Evolutionary conservation across 2,329 filamentous ascomycete species (phyloP), one percentile per base, ranked within the genome.

Genomic region (Hypoxylon sp.): DNA sequence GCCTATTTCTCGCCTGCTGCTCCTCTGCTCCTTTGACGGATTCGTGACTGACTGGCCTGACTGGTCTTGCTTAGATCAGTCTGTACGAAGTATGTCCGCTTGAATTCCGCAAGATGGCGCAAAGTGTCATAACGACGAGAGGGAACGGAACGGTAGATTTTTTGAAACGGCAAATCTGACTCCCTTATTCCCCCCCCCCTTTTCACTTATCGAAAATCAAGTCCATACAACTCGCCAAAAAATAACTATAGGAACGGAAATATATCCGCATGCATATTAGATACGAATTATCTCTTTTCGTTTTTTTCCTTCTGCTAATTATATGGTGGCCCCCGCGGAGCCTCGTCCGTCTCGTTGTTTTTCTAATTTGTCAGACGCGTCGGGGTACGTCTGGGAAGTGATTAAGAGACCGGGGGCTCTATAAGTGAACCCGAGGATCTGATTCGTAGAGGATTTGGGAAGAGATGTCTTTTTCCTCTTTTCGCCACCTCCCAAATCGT

Each of bases 341-440:
- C 54, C 55, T 62, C 54, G 21, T 48, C 46, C 61, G 40, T 50
- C 62, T 65, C 66, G 60, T 63, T 45, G 57, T n/a, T 33, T 60
- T 65, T 55, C n/a, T 55, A 60, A 70, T 70, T 69, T 66, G 67
- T 65, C 65, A 69, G 64, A 67, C 63, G 48, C 46, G 48, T 51
- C 42, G 55, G 51, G 48, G 45, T 50, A 15, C 24, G 35, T 46
- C 40, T 54, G 43, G 35, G 49, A 54, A 59, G 42, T 50, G 8
- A 49, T 55, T 55, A 43, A 46, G 21, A 24, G 56, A 60, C 60
- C 4, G 42, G 55, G 57, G 48, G 27, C 24, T 31, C 37, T 48
- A 17, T 43, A 55, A 41, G 27, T 49, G n/a, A 33, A 6, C 48
- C 48, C 47, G 37, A 42, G 42, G 43, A 47, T 63, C 31, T 63